Conservation (phyloP, 768 basidiomycete species). For the Boletus vermiculosoides region DNA sequence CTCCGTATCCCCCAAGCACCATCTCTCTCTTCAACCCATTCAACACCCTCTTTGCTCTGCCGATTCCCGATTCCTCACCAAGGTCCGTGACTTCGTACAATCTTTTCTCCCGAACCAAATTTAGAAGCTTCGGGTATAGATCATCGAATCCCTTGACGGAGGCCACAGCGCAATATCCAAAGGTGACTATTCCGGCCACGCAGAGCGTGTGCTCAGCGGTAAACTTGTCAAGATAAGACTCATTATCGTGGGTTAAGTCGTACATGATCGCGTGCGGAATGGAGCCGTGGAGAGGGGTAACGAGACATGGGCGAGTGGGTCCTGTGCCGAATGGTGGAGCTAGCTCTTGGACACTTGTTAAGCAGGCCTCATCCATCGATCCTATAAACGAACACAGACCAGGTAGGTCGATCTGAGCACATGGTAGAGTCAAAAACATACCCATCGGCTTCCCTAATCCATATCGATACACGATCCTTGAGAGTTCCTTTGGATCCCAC, state of each 20-base stretch:
- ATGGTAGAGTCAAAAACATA: constrained; percentile 31
- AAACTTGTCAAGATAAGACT: constrained; percentile 85
- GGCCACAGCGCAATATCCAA: constrained; percentile 84
- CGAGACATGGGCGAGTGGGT: constrained; percentile 64
- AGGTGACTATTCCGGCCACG: constrained; percentile 89
- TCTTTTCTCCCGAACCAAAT: constrained; percentile 83
- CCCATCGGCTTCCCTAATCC: constrained; percentile 94
- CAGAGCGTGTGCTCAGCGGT: constrained; percentile 95
- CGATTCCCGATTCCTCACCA: constrained; percentile 55
- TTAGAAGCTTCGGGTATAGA: constrained; percentile 89
- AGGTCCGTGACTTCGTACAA: constrained; percentile 69
- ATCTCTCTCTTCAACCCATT: constrained; percentile 92
- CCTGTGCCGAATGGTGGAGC: constrained; percentile 83
- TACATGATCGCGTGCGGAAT: constrained; percentile 91
- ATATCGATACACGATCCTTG: constrained; percentile 82
- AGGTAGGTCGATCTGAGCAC: not conserved
- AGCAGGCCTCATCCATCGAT: constrained; percentile 90
- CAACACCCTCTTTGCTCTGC: constrained; percentile 63
- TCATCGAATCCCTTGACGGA: constrained; percentile 98
- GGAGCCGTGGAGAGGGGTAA: constrained; percentile 83
- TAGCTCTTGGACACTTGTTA: constrained; percentile 73
- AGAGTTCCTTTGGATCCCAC: constrained; percentile 86
- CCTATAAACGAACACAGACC: constrained; percentile 40
- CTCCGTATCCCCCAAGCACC: constrained; percentile 80
- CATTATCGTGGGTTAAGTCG: constrained; percentile 97